These are phyloP conservation scores for Fomitopsis serialis DNA, from an alignment of 768 basidiomycete genomes.

Conservation along the genomic window DNA sequence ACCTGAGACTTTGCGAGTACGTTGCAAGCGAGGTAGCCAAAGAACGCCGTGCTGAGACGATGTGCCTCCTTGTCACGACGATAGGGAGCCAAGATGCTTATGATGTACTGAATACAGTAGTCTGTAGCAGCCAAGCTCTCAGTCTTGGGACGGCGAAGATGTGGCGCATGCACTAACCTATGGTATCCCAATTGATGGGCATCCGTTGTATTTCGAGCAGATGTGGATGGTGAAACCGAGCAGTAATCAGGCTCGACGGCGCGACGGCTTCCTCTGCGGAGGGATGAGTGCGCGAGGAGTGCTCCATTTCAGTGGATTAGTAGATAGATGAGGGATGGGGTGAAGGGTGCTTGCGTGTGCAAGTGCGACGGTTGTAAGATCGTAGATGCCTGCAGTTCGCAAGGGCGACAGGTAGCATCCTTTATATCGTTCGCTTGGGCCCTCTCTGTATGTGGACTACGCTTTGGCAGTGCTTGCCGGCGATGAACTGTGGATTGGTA, in stretches of 20 bases:
- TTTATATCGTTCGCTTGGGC: background rate
- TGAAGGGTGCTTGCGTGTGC: background rate
- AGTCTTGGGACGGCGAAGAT: too few relatives aligned
- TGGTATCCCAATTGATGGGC: background rate
- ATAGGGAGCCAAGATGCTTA: constrained; percentile 6
- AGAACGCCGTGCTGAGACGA: constrained; percentile 3
- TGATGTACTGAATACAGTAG: constrained; percentile 9
- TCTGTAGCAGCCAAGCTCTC: constrained; percentile 3
- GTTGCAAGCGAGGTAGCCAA: constrained; percentile 8
- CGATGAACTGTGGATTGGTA: background rate
- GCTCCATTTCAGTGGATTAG: background rate
- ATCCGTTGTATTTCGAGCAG: constrained; percentile 4
- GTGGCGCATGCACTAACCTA: too few relatives aligned
- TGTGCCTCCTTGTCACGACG: constrained; percentile 1
- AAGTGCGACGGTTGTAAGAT: background rate
- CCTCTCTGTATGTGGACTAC: background rate
- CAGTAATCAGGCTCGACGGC: constrained; percentile 7
- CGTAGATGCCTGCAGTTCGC: background rate
- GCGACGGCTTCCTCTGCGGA: background rate
- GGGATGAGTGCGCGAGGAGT: background rate
- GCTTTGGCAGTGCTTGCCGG: background rate
- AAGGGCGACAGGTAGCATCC: background rate
- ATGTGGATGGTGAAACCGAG: background rate
- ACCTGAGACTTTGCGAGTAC: constrained; percentile 12
- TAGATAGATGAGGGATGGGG: background rate